Percentiles rank a stretch among this genome's conserved stretches.
Evolutionary conservation across 352 stramenopile species (phyloP).

Genomic region (Phytophthora boehmeriae): DNA sequence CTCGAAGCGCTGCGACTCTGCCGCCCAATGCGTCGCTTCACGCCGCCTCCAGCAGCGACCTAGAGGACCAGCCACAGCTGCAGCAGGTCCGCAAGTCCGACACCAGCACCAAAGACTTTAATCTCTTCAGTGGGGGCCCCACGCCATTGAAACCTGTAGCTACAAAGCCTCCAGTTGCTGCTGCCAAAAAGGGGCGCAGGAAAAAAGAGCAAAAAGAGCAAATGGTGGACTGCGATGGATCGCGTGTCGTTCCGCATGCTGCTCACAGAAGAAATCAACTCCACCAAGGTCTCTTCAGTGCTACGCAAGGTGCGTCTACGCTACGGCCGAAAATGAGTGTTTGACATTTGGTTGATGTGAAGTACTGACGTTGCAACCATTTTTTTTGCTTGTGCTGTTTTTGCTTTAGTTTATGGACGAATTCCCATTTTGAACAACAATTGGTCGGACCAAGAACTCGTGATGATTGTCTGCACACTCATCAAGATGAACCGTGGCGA

Average conservation of each 20-base stretch:
- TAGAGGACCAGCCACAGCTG: too few species aligned
- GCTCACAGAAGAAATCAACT: conserved; percentile 65
- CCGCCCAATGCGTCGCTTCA: too few species aligned
- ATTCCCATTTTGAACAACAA: conserved; percentile 61
- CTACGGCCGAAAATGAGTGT: too few species aligned
- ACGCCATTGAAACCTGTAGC: too few species aligned
- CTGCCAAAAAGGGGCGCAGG: not conserved
- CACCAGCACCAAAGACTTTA: too few species aligned
- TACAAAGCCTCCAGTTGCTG: too few species aligned
- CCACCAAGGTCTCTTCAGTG: conserved; percentile 53
- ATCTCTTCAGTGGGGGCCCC: too few species aligned
- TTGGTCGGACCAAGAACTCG: conserved; percentile 77
- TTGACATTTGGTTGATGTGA: not conserved
- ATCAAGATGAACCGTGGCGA: conserved; percentile 78
- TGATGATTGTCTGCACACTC: conserved; percentile 73
- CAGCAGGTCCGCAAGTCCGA: too few species aligned
- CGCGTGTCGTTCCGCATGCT: conserved; percentile 62
- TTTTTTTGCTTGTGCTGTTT: conserved; percentile 1
- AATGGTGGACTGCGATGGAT: conserved; percentile 65
- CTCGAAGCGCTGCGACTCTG: too few species aligned
- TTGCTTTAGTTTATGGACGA: conserved; percentile 62
- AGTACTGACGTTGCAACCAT: conserved; percentile 8
- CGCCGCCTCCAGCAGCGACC: too few species aligned
- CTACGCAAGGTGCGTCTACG: conserved; percentile 46
- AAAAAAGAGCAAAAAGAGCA: conserved; percentile 37